Base-by-base conservation (phyloP, 805 yeast species). In the Cyberlindnera sargentensis region DNA sequence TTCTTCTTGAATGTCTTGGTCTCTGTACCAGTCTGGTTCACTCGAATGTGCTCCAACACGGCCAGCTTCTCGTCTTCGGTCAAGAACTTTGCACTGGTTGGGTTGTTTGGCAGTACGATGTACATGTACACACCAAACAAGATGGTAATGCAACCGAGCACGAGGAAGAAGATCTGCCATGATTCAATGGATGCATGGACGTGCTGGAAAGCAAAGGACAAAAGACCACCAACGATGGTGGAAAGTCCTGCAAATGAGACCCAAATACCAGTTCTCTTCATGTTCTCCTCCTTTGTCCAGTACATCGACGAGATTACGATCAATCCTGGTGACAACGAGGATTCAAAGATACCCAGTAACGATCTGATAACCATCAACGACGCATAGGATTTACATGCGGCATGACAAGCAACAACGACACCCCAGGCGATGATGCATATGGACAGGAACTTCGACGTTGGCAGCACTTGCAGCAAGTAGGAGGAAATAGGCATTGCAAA, bases 81-180 rank as follows among this genome's bases (percentile, higher is more conserved):
- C 26, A 72, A 49, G 47, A 71, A 72, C 3, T 42, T 44, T 3
- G 63, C 62, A 32, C 49, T 47, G 2, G 63, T 60, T 23, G 71
- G 80, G 49, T 71, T 76, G 51, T 76, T 73, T 2, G 85, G 85
- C 36, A 78, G 60, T 28, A 64, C 54, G 26, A 73, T 52, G 36
- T 64, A 62, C 8, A 74, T 68, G 1, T 64, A 32, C 1, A 72
- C 34, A 5, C 84, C 84, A 57, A 75, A 76, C 2, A 61, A 37
- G 3, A 75, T 59, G 3, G 84, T 79, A 11, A 76, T 53, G 2
- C 74, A 39, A 7, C 85, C 85, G 54, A 78, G 72, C 4, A 75
- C 70, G 15, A 78, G 53, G 56, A 76, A 79, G 61, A 78, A 70
- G 38, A 78, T 75, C 58, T 76, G 81, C 84, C 84, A 79, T n/a